phyloP scores from a whole-genome alignment of 202 grass and related monocot species.

The Zoysia matrella region DNA sequence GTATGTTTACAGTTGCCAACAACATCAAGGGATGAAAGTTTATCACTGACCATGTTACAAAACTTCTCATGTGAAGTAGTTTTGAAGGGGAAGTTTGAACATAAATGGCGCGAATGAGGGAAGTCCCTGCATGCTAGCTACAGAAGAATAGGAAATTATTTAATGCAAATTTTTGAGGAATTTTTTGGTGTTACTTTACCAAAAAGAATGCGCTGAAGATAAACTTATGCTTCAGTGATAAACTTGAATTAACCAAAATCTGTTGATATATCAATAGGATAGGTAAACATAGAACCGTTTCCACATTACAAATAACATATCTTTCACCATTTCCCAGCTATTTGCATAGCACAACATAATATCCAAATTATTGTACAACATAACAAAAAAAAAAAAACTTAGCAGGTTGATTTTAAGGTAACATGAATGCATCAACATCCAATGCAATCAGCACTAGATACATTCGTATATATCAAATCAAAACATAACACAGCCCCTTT shows the following conservation, averaged over 20 bases:
- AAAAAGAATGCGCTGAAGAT: constrained; percentile 14
- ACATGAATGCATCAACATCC: neutral
- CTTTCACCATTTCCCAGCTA: constrained; percentile 20
- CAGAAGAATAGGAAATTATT: constrained; percentile 27
- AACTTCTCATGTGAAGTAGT: constrained; percentile 71
- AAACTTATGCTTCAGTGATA: constrained; percentile 6
- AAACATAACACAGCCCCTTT: constrained; percentile 1
- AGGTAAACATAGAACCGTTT: constrained; percentile 4
- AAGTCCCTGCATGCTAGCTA: constrained; percentile 94
- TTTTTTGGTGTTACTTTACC: constrained; percentile 20
- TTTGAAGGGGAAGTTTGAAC: constrained; percentile 84
- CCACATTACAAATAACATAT: constrained; percentile 13
- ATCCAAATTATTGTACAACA: neutral
- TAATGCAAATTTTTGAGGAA: neutral
- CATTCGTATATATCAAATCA: neutral
- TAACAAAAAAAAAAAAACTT: constrained; percentile 2
- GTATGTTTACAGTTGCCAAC: constrained; percentile 8
- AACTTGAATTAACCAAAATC: constrained; percentile 24
- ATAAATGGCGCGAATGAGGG: constrained; percentile 89
- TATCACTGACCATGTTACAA: constrained; percentile 78
- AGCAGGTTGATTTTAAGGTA: neutral
- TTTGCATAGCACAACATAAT: neutral
- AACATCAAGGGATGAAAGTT: constrained; percentile 11
- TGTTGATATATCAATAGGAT: neutral
- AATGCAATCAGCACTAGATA: constrained; percentile 1